Evolutionary conservation across 352 stramenopile genomes (phyloP), one percentile per base, ranked within the genome.

Genomic region (Phytophthora vignae): DNA sequence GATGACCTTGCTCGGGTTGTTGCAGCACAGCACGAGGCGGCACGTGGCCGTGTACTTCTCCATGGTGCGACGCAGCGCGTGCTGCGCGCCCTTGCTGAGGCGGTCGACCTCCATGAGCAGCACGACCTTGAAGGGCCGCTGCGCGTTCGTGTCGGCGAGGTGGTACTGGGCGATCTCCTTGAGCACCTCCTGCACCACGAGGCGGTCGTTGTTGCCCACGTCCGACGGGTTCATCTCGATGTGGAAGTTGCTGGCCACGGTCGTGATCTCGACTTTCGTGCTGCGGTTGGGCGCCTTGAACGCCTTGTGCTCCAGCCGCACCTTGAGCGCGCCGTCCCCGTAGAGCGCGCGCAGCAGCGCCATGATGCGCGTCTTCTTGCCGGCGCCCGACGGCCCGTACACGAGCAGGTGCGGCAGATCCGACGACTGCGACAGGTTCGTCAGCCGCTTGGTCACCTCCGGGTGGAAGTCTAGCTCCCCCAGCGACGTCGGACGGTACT

Each of bases 161-260:
- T 94, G 86, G 74, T 94, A 96, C 76, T 98, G 89, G 10, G 98
- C 98, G 71, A 99, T 99, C 85, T 99, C 98, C 81, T 99, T 99
- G 71, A 99, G 98, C 58, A 99, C 96, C 75, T 99, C 97, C 79
- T 99, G 98, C 48, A 99, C 94, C 36, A 99, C 96, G 55, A 97
- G 97, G 9, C 97, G 92, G 84, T 99, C 98, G 76, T 98, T 98
- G 54, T 91, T 97, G 22, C 98, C 98, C 25, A 94, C 98, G 76
- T 99, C 98, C 50, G 92, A 98, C 46, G 98, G 97, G 71, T 98
- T 99, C 84, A 99, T 98, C 82, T 99, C 98, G 54, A 99, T 99
- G 82, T 99, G 98, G 82, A 99, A 99, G 78, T 98, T 99, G 81
- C 87, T 98, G 21, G 93, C 95, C 12, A 99, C 91, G 42, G 98